These are phyloP conservation scores for Diaporthe vexans DNA, from an alignment of 2,329 filamentous ascomycete species.

Conservation along the genomic window DNA sequence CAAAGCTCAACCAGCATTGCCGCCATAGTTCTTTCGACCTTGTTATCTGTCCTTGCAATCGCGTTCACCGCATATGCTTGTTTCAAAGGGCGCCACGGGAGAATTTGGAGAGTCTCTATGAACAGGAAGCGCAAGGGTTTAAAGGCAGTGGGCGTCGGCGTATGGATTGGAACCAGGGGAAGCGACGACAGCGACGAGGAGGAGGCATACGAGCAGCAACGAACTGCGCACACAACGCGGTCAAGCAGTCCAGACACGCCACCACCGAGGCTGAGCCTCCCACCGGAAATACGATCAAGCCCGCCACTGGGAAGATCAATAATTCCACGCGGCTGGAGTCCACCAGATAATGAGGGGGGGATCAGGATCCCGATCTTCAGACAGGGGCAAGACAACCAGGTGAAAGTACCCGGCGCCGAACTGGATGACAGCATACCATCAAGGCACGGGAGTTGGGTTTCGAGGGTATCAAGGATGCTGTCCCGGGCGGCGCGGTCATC, in stretches of 20 bases:
- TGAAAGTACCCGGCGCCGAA: slow-evolving; percentile 7
- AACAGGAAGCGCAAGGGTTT: neutral
- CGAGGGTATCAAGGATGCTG: slow-evolving; percentile 32
- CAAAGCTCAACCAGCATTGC: slow-evolving; percentile 24
- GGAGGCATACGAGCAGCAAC: neutral
- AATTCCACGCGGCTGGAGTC: neutral
- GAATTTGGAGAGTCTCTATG: neutral
- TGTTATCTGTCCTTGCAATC: slow-evolving; percentile 20
- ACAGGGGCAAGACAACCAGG: neutral
- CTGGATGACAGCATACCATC: slow-evolving; percentile 30
- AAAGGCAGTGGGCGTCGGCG: slow-evolving; percentile 23
- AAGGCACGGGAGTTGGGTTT: slow-evolving; percentile 31
- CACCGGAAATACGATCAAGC: neutral
- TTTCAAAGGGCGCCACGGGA: neutral
- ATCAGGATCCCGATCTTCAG: slow-evolving; percentile 31
- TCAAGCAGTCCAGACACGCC: neutral
- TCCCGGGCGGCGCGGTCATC: slow-evolving; percentile 31
- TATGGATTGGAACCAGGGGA: slow-evolving; percentile 26
- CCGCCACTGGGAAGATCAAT: neutral
- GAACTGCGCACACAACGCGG: neutral
- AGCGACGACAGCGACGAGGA: slow-evolving; percentile 17
- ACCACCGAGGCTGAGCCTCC: neutral
- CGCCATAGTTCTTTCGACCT: slow-evolving; percentile 22
- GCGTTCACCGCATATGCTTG: slow-evolving; percentile 13
- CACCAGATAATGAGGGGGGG: neutral